Evolutionary conservation across 345 rosid genomes (phyloP), one percentile per base, ranked within the genome.

Genomic region (Populus deltoides): DNA sequence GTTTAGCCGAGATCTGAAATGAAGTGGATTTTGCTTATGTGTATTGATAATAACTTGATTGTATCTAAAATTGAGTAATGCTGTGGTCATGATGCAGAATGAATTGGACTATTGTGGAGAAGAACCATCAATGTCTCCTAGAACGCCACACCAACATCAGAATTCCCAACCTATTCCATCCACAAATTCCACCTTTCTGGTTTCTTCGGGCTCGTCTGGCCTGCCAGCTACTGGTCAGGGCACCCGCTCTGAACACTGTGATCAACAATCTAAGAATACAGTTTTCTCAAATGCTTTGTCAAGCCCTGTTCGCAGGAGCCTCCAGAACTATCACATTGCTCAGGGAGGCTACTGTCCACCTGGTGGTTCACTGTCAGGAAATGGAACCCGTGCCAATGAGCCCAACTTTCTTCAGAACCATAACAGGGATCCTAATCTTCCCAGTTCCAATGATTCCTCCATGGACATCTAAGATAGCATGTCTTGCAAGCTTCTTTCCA

Each of bases 251-350:
- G 97, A 88, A 70, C 91, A 88, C 31, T 78, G 82, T 74, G 93
- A 92, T 77, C 96, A 92, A 81, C 97, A 89, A 70, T 27, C 89
- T 9, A 94, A 92, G 86, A 94, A 88, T 86, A 81, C 90, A 29
- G 91, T 92, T 33, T 94, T 94, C 91, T 91, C 97, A 70, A 92
- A 91, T 77, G 96, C 97, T 0, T 82, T 94, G 39, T 94, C 98
- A 36, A 92, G 97, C 75, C 97, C 96, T 4, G 75, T 90, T 63
- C 88, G 90, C 9, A 79, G 88, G 61, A 92, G 93, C 85, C 96
- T 91, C 69, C 97, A 91, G 85, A 87, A 84, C 81, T 92, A 87
- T 81, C 93, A 87, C 70, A 84, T 88, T 39, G 82, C 90, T 27
- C 94, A 90, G 78, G 98, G 92, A 72, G 96, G 90, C 73, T 86